Evolutionary conservation across 768 basidiomycete species (phyloP), one percentile per base, ranked within the genome.

Genomic region (Tylopilus sp.): DNA sequence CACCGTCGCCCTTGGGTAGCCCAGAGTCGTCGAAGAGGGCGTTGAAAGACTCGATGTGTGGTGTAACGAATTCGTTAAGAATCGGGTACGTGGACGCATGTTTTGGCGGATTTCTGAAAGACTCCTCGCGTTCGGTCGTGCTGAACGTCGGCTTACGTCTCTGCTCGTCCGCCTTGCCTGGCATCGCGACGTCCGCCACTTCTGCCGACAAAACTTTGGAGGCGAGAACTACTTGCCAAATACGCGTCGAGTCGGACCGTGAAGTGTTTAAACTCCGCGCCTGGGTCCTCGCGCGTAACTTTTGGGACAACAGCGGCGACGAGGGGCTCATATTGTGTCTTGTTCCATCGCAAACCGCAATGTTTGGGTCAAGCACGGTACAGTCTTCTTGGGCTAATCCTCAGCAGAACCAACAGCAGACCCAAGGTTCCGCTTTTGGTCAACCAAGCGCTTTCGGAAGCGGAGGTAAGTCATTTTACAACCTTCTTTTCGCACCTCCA

Each of bases 1-100:
- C 83, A 14, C 85, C 85, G 61, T 86, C 85, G 11, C 87, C 86
- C 41, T 77, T 65, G 52, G 86, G 83, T 50, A 89, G 68, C n/a
- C 88, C 88, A 48, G 88, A 86, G 68, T 96, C 93, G 64, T 98
- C 95, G 69, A 98, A 95, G 25, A 99, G 80, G 16, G 92, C 86
- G 71, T 98, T 96, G 79, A 99, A 98, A 34, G 91, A 93, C 69
- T 98, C 89, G 56, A 98, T 83, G 68, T 98, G 95, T 7, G 97
- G 96, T 22, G 83, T 75, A 49, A 98, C 92, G 63, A 98, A 91
- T 71, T 96, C 91, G 61, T 97, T 92, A 55, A 98, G 78, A 48
- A 89, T 89, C 19, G 84, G 83, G 58, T 90, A 83, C 13, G 85
- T 83, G 22, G 88, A 80, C 21, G 81, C 82, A 37, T 81, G 72